Base-by-base conservation (phyloP, 163 green algal species). In the Coccomyxa subellipsoidea region DNA sequence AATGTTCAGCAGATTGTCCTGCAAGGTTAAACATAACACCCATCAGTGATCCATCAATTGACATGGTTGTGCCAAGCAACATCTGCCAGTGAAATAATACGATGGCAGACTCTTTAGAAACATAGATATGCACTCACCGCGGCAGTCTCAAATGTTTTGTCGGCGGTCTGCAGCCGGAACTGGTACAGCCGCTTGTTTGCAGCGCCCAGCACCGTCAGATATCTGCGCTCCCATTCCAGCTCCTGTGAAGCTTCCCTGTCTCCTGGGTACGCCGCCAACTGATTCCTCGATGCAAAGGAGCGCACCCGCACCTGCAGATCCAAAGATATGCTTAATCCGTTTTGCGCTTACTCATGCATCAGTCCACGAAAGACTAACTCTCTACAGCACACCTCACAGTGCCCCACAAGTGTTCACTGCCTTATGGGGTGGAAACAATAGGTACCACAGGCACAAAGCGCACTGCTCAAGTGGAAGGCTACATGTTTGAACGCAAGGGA, bases 121-220 rank as follows among this genome's bases (percentile, higher is more conserved):
- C 4, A 77, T 31, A 31, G 32, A 9, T n/a, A 7, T 77, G 32
- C 70, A 38, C 77, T 18, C 54, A 76, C 78, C 78, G 70, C 10
- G 7, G 54, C 76, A 23, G 76, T 75, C 36, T 89, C 84, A 77
- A 87, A 95, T 0, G 59, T 86, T 0, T 39, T 4, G 31, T 79
- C 88, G 80, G 84, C 38, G 1, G 89, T 91, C 80, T 98, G 95
- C 83, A 99, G 83, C 12, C 96, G 84, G 82, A 99, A 89, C 85
- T 96, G 86, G 83, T 99, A 99, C 79, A 98, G 86, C 27, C 95
- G 88, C 71, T 93, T 92, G 87, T 97, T 98, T 54, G 93, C 95
- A 29, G 94, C 90, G 0, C 95, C 95, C 71, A 98, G 84, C 1
- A 93, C 92, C 0, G 91, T 94, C n/a, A 92, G 53, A 32, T 85